These are phyloP conservation scores for Botryosphaeria dothidea DNA, from an alignment of 2,329 filamentous ascomycete species.

Conservation along the genomic window DNA sequence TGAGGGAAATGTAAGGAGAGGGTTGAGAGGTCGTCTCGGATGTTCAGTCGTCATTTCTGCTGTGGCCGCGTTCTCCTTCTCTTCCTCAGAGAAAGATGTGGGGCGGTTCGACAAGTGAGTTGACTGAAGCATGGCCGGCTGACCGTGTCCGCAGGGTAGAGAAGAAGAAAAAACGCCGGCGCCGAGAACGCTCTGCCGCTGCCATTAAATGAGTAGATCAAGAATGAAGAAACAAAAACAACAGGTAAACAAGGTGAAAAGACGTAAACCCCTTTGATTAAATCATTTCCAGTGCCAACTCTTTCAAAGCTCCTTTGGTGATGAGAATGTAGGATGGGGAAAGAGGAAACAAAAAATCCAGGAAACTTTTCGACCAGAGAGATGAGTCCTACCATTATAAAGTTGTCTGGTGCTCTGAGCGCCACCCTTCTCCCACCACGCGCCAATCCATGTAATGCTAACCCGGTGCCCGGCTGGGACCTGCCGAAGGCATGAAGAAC, in stretches of 20 bases:
- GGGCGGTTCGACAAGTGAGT: not conserved
- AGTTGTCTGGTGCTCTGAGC: slow-evolving; percentile 2
- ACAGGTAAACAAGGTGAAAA: not conserved
- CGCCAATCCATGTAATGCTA: slow-evolving; percentile 6
- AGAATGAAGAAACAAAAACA: not conserved
- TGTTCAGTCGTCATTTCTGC: not conserved
- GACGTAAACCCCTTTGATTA: not conserved
- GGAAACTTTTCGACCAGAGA: slow-evolving; percentile 2
- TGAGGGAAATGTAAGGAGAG: too few species aligned
- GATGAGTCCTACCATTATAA: slow-evolving; percentile 6
- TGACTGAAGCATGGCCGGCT: not conserved
- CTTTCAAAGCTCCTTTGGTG: not conserved
- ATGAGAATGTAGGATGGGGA: not conserved
- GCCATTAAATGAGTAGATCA: not conserved
- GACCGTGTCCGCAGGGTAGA: not conserved
- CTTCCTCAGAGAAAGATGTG: not conserved
- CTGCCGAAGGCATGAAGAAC: not conserved
- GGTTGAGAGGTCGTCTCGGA: not conserved
- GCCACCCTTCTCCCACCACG: not conserved
- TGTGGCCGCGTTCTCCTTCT: not conserved
- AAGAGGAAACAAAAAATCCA: not conserved
- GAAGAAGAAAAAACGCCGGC: not conserved
- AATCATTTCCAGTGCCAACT: not conserved
- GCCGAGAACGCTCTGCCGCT: not conserved
- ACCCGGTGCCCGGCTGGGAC: not conserved